phyloP scores from a whole-genome alignment of 2,329 filamentous ascomycete genomes.

The Alternaria ventricosa region DNA sequence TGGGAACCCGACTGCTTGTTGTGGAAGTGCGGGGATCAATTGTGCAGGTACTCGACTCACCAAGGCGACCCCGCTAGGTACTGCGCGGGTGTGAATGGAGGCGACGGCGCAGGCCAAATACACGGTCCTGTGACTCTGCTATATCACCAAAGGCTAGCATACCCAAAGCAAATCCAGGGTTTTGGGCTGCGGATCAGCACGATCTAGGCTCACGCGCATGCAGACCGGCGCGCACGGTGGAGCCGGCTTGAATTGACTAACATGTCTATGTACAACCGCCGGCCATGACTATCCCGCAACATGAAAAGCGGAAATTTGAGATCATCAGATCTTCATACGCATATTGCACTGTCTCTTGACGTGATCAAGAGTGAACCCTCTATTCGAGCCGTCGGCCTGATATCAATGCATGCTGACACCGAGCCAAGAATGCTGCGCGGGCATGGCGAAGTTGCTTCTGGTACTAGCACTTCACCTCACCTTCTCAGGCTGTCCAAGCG shows the following conservation, averaged over 20 bases:
- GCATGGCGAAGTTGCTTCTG: not conserved
- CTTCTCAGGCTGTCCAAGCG: slow-evolving; percentile 83
- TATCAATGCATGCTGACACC: not conserved
- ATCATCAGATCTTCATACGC: not conserved
- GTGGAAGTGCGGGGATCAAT: slow-evolving; percentile 1
- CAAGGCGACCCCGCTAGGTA: slow-evolving; percentile 1
- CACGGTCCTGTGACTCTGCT: slow-evolving; percentile 11
- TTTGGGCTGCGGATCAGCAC: slow-evolving; percentile 14
- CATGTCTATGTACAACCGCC: not conserved
- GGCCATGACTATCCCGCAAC: not conserved
- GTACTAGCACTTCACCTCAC: slow-evolving; percentile 36
- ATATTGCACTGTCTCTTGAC: not conserved
- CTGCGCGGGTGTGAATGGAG: not conserved
- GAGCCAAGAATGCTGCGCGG: not conserved
- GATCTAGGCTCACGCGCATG: slow-evolving; percentile 11
- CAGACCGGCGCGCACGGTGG: slow-evolving; percentile 14
- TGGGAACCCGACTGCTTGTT: not conserved
- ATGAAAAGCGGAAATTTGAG: not conserved
- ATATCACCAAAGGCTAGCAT: not conserved
- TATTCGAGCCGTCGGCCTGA: not conserved
- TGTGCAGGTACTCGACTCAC: not conserved
- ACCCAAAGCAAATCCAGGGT: slow-evolving; percentile 2
- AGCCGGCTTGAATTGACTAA: slow-evolving; percentile 11
- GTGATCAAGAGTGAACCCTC: not conserved
- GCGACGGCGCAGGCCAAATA: not conserved